Percentiles rank a stretch among this genome's conserved stretches.
Evolutionary conservation across 1,139 yeast genomes (phyloP).

Genomic region (Candida sp.): DNA sequence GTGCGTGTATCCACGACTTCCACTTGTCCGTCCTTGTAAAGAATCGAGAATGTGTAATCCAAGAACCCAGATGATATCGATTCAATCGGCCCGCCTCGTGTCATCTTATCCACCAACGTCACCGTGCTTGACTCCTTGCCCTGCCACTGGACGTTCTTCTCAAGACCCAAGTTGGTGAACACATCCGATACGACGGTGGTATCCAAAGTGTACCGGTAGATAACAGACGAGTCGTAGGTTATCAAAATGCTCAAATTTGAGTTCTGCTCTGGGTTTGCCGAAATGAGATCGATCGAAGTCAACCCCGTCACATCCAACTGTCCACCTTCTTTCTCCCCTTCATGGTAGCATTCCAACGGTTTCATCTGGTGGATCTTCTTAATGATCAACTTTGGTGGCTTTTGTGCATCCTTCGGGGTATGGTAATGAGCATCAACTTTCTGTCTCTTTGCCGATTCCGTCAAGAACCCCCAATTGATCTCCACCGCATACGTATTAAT

Average conservation of each 20-base stretch:
- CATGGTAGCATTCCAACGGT: conserved; percentile 22
- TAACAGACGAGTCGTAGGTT: conserved; percentile 25
- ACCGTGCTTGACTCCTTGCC: conserved; percentile 17
- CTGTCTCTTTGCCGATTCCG: conserved; percentile 51
- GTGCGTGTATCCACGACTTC: conserved; percentile 44
- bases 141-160: conserved; percentile 22
- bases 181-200: conserved; percentile 28
- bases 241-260: conserved; percentile 42
- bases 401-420: conserved; percentile 47
- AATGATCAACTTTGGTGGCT: conserved; percentile 26
- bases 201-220: conserved; percentile 41
- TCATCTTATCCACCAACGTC: conserved; percentile 26
- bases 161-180: conserved; percentile 35
- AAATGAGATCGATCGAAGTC: conserved; percentile 41
- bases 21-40: conserved; percentile 45
- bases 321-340: conserved; percentile 20
- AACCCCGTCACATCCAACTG: conserved; percentile 16
- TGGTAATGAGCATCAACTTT: conserved; percentile 54
- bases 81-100: conserved; percentile 23
- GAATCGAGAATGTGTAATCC: conserved; percentile 28
- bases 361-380: conserved; percentile 32
- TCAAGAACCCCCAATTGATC: conserved; percentile 67
- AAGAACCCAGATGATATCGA: conserved; percentile 24
- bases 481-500: conserved; percentile 51
- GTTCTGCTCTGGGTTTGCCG: conserved; percentile 43